phyloP scores from a whole-genome alignment of 352 stramenopile genomes.

The Pythium myriotylum region DNA sequence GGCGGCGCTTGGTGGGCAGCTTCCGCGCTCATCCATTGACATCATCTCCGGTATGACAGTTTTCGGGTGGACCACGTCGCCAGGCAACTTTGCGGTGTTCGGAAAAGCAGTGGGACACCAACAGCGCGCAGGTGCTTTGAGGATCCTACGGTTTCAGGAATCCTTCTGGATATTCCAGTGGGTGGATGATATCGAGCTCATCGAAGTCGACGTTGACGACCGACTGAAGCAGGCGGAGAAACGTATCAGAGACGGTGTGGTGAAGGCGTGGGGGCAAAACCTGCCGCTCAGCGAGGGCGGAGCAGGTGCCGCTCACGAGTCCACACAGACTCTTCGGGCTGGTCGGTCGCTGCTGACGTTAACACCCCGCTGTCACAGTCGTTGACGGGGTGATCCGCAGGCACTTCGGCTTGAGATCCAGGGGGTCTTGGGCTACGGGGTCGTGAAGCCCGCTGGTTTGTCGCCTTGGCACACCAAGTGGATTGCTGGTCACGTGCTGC shows the following conservation, averaged over 20 bases:
- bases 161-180: constrained; percentile 20
- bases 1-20: constrained; percentile 5
- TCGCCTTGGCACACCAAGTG: too few species aligned
- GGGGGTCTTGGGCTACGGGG: too few species aligned
- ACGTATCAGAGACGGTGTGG: constrained; percentile 16
- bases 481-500: too few species aligned
- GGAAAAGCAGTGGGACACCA: constrained; percentile 12
- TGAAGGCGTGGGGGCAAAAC: too few species aligned
- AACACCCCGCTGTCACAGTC: too few species aligned
- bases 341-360: too few species aligned
- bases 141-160: neutral
- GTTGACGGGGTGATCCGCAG: too few species aligned
- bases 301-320: too few species aligned
- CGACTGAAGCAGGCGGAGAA: constrained; percentile 8
- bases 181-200: constrained; percentile 21
- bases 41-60: constrained; percentile 13
- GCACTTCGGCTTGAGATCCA: too few species aligned
- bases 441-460: too few species aligned
- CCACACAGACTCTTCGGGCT: too few species aligned
- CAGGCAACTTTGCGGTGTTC: constrained; percentile 14
- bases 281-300: too few species aligned
- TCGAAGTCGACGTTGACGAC: constrained; percentile 19
- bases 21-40: neutral
- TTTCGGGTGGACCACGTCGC: constrained; percentile 17
- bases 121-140: constrained; percentile 11